A percentile compares a stretch with the other conserved stretches of the same genome.
phyloP scores from a whole-genome alignment of 176 grass and related monocot species.

The Chrysopogon serrulatus region DNA sequence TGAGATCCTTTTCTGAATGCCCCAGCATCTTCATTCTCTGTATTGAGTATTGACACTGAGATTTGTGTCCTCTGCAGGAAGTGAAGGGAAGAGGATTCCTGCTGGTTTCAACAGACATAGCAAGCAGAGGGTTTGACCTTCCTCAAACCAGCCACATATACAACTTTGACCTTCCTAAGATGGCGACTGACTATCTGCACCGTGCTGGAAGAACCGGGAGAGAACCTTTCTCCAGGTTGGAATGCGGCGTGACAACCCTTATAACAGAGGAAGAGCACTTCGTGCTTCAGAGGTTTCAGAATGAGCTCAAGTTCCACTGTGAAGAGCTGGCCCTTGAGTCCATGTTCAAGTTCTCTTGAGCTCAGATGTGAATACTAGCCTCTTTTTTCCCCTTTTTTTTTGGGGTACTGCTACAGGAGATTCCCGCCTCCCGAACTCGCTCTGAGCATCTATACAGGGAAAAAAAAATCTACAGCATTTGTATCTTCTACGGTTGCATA shows the following conservation, averaged over 20 bases:
- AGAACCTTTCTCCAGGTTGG: slow-evolving; percentile 62
- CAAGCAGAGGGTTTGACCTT: slow-evolving; percentile 86
- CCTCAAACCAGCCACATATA: slow-evolving; percentile 87
- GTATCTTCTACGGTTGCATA: neutral
- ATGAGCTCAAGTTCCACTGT: slow-evolving; percentile 71
- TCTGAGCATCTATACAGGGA: neutral
- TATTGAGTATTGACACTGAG: neutral
- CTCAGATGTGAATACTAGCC: neutral
- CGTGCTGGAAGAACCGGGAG: slow-evolving; percentile 77
- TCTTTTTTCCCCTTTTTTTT: neutral
- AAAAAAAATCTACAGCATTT: neutral
- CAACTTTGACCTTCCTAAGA: slow-evolving; percentile 93
- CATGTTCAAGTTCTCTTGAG: slow-evolving; percentile 6
- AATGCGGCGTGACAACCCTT: slow-evolving; percentile 68
- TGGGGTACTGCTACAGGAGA: neutral
- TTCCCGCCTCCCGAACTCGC: too few relatives aligned
- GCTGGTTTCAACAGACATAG: slow-evolving; percentile 79
- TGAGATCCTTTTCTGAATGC: neutral
- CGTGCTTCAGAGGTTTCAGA: slow-evolving; percentile 72
- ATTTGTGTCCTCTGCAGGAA: slow-evolving; percentile 42
- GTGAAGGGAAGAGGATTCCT: slow-evolving; percentile 61
- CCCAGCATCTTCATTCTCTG: neutral
- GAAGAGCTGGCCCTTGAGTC: slow-evolving; percentile 44
- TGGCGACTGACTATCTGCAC: slow-evolving; percentile 62
- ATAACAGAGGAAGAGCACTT: slow-evolving; percentile 66